Evolutionary conservation across 1,284 basidiomycete species (phyloP).

Genomic region (Trichosporon inkin): DNA sequence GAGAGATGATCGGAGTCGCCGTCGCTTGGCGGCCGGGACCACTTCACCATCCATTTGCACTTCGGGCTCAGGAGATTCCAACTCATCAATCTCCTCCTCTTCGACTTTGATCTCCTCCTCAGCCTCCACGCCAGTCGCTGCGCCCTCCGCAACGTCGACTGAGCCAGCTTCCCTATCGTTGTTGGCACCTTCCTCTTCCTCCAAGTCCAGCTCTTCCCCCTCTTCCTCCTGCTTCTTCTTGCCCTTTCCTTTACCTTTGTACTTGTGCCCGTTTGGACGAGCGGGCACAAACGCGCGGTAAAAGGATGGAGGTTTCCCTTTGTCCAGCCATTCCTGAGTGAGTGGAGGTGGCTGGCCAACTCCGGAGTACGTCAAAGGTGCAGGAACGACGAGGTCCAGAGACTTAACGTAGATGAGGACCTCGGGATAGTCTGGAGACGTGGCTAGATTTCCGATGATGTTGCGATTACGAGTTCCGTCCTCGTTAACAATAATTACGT

Average conservation of each 20-base stretch:
- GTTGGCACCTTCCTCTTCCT: too few relatives aligned
- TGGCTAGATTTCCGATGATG: conserved; percentile 29
- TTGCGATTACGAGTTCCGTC: conserved; percentile 35
- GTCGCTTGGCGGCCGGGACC: background rate
- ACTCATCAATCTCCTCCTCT: background rate
- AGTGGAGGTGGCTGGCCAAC: conserved; percentile 30
- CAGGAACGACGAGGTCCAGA: conserved; percentile 27
- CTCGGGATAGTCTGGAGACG: conserved; percentile 28
- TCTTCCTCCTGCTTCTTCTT: conserved; percentile 10
- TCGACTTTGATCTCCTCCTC: conserved; percentile 2
- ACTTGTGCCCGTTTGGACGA: conserved; percentile 7
- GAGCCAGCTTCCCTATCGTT: background rate
- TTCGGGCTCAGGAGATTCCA: background rate
- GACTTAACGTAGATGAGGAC: conserved; percentile 33
- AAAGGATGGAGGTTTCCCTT: conserved; percentile 26
- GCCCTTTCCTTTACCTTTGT: conserved; percentile 1
- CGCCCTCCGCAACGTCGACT: background rate
- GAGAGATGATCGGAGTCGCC: background rate
- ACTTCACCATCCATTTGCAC: background rate
- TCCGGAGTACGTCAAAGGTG: conserved; percentile 32
- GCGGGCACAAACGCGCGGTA: conserved; percentile 25
- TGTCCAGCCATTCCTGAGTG: conserved; percentile 21
- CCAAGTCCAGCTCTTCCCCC: conserved; percentile 3
- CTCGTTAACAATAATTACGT: conserved; percentile 39
- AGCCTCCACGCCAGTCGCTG: conserved; percentile 14